Conservation (phyloP, 495 filamentous ascomycete species). For the Pseudevernia furfuracea region DNA sequence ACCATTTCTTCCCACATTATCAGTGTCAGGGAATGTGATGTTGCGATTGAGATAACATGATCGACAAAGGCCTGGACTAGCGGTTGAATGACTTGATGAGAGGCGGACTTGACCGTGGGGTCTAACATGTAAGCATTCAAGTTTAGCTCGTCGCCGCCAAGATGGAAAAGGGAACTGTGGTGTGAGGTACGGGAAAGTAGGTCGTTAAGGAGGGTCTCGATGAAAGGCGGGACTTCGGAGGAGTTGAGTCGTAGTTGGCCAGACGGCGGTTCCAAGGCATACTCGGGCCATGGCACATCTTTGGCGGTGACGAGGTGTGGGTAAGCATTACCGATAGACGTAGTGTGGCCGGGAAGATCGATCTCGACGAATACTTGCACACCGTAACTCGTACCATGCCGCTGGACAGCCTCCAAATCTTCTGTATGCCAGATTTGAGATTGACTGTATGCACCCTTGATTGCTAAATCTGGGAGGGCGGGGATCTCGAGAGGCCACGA, state of each 20-base stretch:
- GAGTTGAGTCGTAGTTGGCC: slow-evolving; percentile 68
- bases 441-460: slow-evolving; percentile 57
- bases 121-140: slow-evolving; percentile 62
- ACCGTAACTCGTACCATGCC: slow-evolving; percentile 56
- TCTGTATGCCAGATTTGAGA: slow-evolving; percentile 53
- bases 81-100: slow-evolving; percentile 43
- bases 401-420: slow-evolving; percentile 54
- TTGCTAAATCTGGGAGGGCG: slow-evolving; percentile 56
- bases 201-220: slow-evolving; percentile 59
- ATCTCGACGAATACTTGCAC: slow-evolving; percentile 70
- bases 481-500: slow-evolving; percentile 76
- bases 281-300: slow-evolving; percentile 59
- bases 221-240: slow-evolving; percentile 53
- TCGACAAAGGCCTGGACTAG: slow-evolving; percentile 66
- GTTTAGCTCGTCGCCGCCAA: slow-evolving; percentile 78
- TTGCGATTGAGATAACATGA: slow-evolving; percentile 49
- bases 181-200: slow-evolving; percentile 59
- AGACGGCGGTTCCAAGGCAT: slow-evolving; percentile 67
- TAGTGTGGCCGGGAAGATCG: slow-evolving; percentile 74
- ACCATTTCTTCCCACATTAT: slow-evolving; percentile 82
- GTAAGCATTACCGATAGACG: slow-evolving; percentile 51
- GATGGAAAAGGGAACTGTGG: slow-evolving; percentile 68
- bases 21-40: slow-evolving; percentile 50
- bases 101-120: slow-evolving; percentile 53
- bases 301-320: slow-evolving; percentile 67